Conservation (phyloP, 202 grass and related monocot genomes). For the Schoenoplectus triqueter region DNA sequence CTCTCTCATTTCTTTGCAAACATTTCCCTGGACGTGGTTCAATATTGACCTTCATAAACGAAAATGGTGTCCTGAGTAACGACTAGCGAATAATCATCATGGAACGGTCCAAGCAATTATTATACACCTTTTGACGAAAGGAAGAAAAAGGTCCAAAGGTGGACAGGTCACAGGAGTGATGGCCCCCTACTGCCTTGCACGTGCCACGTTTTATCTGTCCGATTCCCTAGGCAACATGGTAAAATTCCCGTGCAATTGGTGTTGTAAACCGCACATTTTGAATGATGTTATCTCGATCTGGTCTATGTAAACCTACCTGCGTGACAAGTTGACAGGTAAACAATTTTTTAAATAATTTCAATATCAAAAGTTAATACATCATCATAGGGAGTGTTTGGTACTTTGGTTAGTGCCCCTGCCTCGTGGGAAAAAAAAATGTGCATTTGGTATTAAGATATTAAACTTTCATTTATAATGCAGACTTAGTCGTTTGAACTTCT, state of each 20-base stretch:
- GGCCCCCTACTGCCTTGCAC: conserved; percentile 8
- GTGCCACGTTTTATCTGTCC: background rate
- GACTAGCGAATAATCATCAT: background rate
- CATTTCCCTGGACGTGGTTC: background rate
- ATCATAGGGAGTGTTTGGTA: background rate
- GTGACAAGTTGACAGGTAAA: background rate
- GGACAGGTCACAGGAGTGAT: background rate
- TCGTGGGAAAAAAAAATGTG: background rate
- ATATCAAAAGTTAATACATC: background rate
- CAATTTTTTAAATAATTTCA: background rate
- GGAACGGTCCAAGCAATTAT: conserved; percentile 34
- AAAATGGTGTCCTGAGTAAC: background rate
- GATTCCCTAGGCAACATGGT: background rate
- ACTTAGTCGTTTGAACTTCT: too few relatives aligned
- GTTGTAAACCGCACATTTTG: background rate
- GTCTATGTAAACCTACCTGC: background rate
- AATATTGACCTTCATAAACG: background rate
- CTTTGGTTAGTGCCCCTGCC: background rate
- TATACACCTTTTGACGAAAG: conserved; percentile 19
- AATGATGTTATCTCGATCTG: background rate
- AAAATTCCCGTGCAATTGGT: background rate
- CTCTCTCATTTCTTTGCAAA: too few relatives aligned
- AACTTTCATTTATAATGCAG: too few relatives aligned
- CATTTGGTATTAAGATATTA: too few relatives aligned
- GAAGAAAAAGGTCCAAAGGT: background rate